Conservation (phyloP, 176 grass and related monocot species). For the Alloteropsis semialata region DNA sequence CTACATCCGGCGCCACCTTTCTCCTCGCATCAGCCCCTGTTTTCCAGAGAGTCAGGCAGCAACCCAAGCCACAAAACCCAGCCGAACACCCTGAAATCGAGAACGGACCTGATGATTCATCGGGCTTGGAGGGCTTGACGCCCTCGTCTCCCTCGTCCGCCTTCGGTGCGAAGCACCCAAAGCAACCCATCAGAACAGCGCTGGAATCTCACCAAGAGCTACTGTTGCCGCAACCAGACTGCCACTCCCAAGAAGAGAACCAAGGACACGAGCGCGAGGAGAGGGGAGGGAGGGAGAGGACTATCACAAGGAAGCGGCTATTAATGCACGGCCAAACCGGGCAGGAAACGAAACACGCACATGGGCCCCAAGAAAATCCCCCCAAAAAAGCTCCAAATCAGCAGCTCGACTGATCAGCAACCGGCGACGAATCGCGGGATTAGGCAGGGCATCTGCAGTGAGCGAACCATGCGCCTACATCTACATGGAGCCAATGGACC, state of each 20-base stretch:
- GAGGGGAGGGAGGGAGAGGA: not conserved
- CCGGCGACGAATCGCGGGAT: conserved; percentile 21
- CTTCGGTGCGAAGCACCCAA: conserved; percentile 54
- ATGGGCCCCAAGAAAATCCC: conserved; percentile 13
- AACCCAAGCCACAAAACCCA: not conserved
- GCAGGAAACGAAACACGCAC: not conserved
- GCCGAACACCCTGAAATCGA: not conserved
- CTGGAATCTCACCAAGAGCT: not conserved
- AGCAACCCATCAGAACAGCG: conserved; percentile 57
- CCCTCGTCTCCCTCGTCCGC: conserved; percentile 33
- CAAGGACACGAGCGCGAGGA: not conserved
- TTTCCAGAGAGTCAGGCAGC: not conserved
- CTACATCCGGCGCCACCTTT: conserved; percentile 49
- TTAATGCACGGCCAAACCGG: conserved; percentile 40
- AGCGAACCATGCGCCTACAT: not conserved
- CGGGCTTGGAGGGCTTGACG: conserved; percentile 39
- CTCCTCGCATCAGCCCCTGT: conserved; percentile 47
- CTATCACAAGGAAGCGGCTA: conserved; percentile 29
- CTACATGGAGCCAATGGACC: not conserved
- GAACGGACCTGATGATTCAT: conserved; percentile 51
- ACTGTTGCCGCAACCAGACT: not conserved
- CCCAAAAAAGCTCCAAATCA: not conserved
- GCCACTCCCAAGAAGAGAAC: not conserved
- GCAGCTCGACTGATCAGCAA: conserved; percentile 18
- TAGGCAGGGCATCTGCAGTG: conserved; percentile 16